These are phyloP conservation scores for Ogataea glucozyma DNA, from an alignment of 805 yeast species.

Conservation along the genomic window DNA sequence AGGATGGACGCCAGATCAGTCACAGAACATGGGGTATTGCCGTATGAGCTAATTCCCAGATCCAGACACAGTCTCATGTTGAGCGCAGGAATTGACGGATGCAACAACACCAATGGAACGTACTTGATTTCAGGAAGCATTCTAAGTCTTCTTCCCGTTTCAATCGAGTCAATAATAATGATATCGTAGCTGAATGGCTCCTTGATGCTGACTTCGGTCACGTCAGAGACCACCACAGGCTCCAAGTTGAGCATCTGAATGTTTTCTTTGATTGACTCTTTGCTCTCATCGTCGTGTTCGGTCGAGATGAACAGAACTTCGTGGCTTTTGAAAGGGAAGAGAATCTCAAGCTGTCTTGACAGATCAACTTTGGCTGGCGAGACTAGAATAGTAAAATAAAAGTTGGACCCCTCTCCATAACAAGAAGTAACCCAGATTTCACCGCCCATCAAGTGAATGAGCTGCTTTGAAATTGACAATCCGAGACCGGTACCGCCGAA, in stretches of 20 bases:
- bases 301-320: constrained; percentile 70
- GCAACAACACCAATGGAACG: constrained; percentile 78
- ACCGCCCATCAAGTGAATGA: constrained; percentile 91
- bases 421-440: constrained; percentile 87
- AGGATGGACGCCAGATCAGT: constrained; percentile 80
- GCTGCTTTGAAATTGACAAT: constrained; percentile 80
- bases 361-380: constrained; percentile 66
- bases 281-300: constrained; percentile 53
- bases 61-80: constrained; percentile 82
- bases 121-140: constrained; percentile 75
- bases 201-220: constrained; percentile 56
- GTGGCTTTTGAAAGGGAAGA: constrained; percentile 72
- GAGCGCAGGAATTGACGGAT: constrained; percentile 72
- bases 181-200: constrained; percentile 71
- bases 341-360: constrained; percentile 62
- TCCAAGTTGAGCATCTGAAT: constrained; percentile 57
- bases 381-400: constrained; percentile 79
- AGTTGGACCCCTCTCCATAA: constrained; percentile 80
- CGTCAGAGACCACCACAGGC: constrained; percentile 55
- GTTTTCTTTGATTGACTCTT: constrained; percentile 50
- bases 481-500: constrained; percentile 95
- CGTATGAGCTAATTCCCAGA: constrained; percentile 83
- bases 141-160: constrained; percentile 69
- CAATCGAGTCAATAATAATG: constrained; percentile 78
- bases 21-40: constrained; percentile 83